These are phyloP conservation scores for Elsinoe fawcettii DNA, from an alignment of 2,329 filamentous ascomycete species.

Conservation along the genomic window DNA sequence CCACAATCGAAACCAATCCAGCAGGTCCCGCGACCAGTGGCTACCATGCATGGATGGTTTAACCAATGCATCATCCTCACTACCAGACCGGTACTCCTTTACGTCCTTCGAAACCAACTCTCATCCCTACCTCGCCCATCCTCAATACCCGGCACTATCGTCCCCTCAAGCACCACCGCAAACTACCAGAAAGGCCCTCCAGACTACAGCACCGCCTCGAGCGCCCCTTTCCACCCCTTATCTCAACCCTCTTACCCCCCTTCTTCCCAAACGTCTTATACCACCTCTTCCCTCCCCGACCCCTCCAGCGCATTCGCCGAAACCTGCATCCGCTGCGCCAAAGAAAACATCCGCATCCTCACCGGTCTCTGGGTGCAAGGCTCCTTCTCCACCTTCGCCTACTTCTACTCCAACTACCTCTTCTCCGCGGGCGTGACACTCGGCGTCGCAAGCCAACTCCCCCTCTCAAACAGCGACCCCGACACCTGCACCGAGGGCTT, in stretches of 20 bases:
- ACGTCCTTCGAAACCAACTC: conserved; percentile 27
- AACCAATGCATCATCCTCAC: conserved; percentile 30
- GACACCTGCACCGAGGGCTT: conserved; percentile 34
- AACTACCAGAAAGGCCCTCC: no score
- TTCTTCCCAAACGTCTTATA: no score
- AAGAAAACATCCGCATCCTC: conserved; percentile 38
- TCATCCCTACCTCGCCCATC: conserved; percentile 19
- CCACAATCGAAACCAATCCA: conserved; percentile 23
- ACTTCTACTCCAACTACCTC: conserved; percentile 41
- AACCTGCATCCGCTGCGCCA: conserved; percentile 40
- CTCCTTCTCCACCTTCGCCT: conserved; percentile 42
- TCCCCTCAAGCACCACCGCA: no score
- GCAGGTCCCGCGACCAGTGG: conserved; percentile 22
- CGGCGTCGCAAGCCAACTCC: conserved; percentile 37
- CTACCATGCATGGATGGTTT: conserved; percentile 32
- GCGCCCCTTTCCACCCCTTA: no score
- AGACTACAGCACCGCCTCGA: no score
- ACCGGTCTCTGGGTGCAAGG: conserved; percentile 42
- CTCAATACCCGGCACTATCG: no score
- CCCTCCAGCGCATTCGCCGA: conserved; percentile 17
- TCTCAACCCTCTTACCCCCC: no score
- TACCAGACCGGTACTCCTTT: conserved; percentile 30
- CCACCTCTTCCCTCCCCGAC: conserved; percentile 19
- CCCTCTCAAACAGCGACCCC: conserved; percentile 25
- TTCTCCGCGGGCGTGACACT: conserved; percentile 42